A percentile compares a stretch with the other conserved stretches of the same genome.
Evolutionary conservation across 2,329 filamentous ascomycete species (phyloP).

Genomic region (Harringtonia aguacate): DNA sequence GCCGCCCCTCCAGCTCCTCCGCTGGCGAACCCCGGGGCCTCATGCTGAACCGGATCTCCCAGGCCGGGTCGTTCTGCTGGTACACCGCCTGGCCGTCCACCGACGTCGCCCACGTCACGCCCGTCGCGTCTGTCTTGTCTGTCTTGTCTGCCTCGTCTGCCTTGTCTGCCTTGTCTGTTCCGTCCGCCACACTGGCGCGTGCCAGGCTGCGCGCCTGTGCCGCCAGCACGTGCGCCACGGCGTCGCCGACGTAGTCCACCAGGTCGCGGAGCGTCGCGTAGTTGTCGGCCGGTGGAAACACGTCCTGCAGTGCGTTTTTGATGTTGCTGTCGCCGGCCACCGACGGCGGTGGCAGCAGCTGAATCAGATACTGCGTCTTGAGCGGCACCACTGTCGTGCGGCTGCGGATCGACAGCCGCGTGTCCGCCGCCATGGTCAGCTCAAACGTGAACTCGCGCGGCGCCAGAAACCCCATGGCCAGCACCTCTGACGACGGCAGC

Average conservation of each 20-base stretch:
- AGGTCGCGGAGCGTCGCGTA: slow-evolving; percentile 34
- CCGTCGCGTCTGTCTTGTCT: neutral
- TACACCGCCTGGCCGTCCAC: slow-evolving; percentile 8
- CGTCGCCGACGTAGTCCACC: slow-evolving; percentile 33
- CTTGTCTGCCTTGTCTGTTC: neutral
- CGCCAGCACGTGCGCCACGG: slow-evolving; percentile 28
- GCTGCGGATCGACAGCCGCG: slow-evolving; percentile 30
- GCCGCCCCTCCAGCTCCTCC: slow-evolving; percentile 1
- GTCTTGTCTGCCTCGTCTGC: slow-evolving; percentile 1
- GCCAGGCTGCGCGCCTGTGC: slow-evolving; percentile 20
- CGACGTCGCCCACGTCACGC: slow-evolving; percentile 16
- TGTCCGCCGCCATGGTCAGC: slow-evolving; percentile 32
- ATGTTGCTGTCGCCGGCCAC: slow-evolving; percentile 10
- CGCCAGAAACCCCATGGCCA: slow-evolving; percentile 32
- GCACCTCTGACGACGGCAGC: slow-evolving; percentile 31
- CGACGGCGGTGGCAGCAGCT: slow-evolving; percentile 22
- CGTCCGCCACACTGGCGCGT: too few relatives aligned
- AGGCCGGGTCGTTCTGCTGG: slow-evolving; percentile 13
- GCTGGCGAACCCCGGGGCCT: slow-evolving; percentile 1
- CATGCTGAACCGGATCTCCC: slow-evolving; percentile 22
- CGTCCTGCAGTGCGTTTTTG: slow-evolving; percentile 21
- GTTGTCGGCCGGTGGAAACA: slow-evolving; percentile 31
- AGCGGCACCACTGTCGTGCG: slow-evolving; percentile 33
- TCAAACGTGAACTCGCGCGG: slow-evolving; percentile 31
- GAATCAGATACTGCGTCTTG: slow-evolving; percentile 33